These are phyloP conservation scores for Yamadazyma diddensiae DNA, from an alignment of 1,139 yeast species.

Conservation along the genomic window DNA sequence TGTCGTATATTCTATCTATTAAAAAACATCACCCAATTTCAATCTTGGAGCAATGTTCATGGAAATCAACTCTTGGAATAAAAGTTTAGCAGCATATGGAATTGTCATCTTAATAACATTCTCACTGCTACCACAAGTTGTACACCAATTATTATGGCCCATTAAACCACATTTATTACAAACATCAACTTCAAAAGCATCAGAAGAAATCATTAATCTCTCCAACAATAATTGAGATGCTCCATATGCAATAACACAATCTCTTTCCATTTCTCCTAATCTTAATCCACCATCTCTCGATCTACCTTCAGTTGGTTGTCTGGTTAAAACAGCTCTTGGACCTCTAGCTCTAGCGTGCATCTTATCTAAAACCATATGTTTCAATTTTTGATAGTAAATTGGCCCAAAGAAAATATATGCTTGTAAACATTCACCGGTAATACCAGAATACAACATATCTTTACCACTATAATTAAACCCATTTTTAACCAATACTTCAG, in stretches of 20 bases:
- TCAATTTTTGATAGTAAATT: conserved; percentile 93
- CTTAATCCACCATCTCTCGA: conserved; percentile 99
- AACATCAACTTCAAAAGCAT: conserved; percentile 95
- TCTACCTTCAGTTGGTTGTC: conserved; percentile 99
- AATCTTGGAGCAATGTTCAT: conserved; percentile 98
- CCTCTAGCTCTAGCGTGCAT: conserved; percentile 99
- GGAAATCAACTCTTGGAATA: conserved; percentile 92
- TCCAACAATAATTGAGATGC: conserved; percentile 93
- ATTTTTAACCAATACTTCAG: conserved; percentile 82
- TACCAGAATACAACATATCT: conserved; percentile 97
- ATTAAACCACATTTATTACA: conserved; percentile 95
- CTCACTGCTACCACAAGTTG: conserved; percentile 88
- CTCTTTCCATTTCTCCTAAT: conserved; percentile 99
- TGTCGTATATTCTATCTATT: no score
- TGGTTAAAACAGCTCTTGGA: conserved; percentile 94
- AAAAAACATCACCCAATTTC: conserved; percentile 82
- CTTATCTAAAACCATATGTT: conserved; percentile 98
- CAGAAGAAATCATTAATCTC: conserved; percentile 94
- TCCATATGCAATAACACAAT: conserved; percentile 99
- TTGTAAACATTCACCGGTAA: conserved; percentile 95
- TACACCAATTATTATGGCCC: conserved; percentile 98
- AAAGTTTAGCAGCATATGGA: conserved; percentile 94
- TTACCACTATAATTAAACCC: conserved; percentile 96
- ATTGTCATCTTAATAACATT: conserved; percentile 89
- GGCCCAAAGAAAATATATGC: conserved; percentile 99